Base-by-base conservation (phyloP, 768 basidiomycete genomes). In the Lactifluus volemus region DNA sequence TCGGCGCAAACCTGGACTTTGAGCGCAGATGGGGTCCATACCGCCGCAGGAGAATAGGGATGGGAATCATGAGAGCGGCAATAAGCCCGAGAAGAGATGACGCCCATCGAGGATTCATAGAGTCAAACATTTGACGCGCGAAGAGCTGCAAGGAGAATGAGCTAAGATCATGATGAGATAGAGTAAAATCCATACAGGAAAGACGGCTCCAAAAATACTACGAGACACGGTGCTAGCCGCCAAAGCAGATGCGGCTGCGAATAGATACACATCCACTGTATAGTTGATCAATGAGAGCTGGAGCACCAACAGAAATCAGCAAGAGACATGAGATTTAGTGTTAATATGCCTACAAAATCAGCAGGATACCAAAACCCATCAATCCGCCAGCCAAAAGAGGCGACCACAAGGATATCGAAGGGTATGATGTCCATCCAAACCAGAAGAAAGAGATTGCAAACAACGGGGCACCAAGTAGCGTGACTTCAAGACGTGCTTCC, bases 391-490 rank as follows among this genome's bases (percentile, higher is more conserved):
- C 75, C 60, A 77, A 64, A 66, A 85, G 71, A 1, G 84, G 84
- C 0, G 71, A 78, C 80, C 80, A 83, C 30, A 77, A 76, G 0
- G 77, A 76, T 58, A 84, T 74, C 45, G 70, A 73, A 10, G 82
- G 78, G 60, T 68, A 81, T 0, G 82, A 82, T 1, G 84, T 82
- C 84, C 84, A 85, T 32, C 83, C 82, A 50, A 87, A 84, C 84
- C 84, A 84, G 71, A 88, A 86, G 70, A 85, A 81, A 4, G 81
- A 77, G 21, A 75, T 52, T 29, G 79, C 72, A 60, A 83, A 77
- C 15, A 83, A 62, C 0, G 84, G 84, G 0, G 79, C 77, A 3
- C 77, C 79, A 60, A 80, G 68, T 60, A 85, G 72, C 0, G 77
- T 77, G 49, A 78, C 71, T 51, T 76, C 74, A 29, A 86, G 69